Conservation (phyloP, 75 land plant species). For the Isoetes taiwanensis region DNA sequence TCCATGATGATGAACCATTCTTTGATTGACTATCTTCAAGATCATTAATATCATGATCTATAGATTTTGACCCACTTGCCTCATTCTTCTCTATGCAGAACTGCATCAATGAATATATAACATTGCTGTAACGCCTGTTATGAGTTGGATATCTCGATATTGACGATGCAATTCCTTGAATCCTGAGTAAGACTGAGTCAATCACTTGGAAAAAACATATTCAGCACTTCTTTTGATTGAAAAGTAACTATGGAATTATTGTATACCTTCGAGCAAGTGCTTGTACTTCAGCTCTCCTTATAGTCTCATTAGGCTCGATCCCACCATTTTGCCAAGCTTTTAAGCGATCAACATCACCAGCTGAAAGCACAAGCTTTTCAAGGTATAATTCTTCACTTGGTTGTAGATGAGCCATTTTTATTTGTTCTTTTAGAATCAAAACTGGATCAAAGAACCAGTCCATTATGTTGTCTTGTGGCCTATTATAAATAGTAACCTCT, state of each 20-base stretch:
- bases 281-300: conserved; percentile 61
- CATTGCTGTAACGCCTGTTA: conserved; percentile 56
- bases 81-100: too few relatives aligned
- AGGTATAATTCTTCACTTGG: conserved; percentile 50
- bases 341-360: conserved; percentile 43
- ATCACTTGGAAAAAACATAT: too few relatives aligned
- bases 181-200: too few relatives aligned
- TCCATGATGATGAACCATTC: too few relatives aligned
- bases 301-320: conserved; percentile 36
- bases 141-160: conserved; percentile 70
- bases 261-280: conserved; percentile 80
- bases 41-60: too few relatives aligned
- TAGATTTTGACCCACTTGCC: too few relatives aligned
- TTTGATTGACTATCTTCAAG: too few relatives aligned
- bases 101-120: too few relatives aligned
- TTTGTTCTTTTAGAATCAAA: conserved; percentile 58
- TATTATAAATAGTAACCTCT: conserved; percentile 43
- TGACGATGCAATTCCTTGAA: conserved; percentile 63
- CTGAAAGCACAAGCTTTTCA: conserved; percentile 35
- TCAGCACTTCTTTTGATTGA: too few relatives aligned
- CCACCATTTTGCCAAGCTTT: conserved; percentile 56
- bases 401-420: conserved; percentile 28
- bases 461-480: conserved; percentile 43
- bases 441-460: conserved; percentile 79
- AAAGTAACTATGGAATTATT: too few relatives aligned